These are phyloP conservation scores for Pascua guehoae DNA, from an alignment of 1,284 basidiomycete species.

Conservation along the genomic window DNA sequence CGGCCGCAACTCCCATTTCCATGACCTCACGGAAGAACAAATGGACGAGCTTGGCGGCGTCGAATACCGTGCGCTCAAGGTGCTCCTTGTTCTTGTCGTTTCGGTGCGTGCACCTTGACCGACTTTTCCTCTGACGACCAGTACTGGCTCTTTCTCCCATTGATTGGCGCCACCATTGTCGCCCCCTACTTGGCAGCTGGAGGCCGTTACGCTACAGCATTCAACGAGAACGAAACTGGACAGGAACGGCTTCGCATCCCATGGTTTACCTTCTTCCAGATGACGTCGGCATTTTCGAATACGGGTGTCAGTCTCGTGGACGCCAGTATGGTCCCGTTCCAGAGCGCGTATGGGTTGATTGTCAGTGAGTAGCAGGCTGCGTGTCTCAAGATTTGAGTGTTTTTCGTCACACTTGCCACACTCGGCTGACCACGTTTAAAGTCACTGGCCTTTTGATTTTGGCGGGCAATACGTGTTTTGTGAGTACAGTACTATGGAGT, in stretches of 20 bases:
- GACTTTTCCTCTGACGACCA: constrained; percentile 41
- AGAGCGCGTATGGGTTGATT: constrained; percentile 77
- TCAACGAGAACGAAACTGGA: constrained; percentile 52
- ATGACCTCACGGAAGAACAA: constrained; percentile 72
- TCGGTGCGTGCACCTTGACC: constrained; percentile 51
- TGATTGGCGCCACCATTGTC: constrained; percentile 66
- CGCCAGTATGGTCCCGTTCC: constrained; percentile 82
- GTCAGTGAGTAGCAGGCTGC: constrained; percentile 43
- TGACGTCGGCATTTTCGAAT: constrained; percentile 84
- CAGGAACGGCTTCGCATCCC: constrained; percentile 57
- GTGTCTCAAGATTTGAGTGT: too few relatives aligned
- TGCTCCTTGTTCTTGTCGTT: constrained; percentile 71
- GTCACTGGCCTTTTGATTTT: constrained; percentile 63
- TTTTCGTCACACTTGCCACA: not conserved
- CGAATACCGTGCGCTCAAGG: constrained; percentile 83
- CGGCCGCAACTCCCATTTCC: constrained; percentile 84
- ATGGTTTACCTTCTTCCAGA: constrained; percentile 85
- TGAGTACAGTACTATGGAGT: constrained; percentile 52
- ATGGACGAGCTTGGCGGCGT: constrained; percentile 89
- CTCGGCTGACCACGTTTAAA: constrained; percentile 1
- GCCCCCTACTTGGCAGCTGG: constrained; percentile 73
- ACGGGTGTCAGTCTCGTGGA: constrained; percentile 87
- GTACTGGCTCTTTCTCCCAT: constrained; percentile 70
- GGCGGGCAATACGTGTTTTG: constrained; percentile 88
- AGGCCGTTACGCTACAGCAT: constrained; percentile 51